phyloP scores from a whole-genome alignment of 2,329 filamentous ascomycete species.

The Aspergillus transmontanensis region DNA sequence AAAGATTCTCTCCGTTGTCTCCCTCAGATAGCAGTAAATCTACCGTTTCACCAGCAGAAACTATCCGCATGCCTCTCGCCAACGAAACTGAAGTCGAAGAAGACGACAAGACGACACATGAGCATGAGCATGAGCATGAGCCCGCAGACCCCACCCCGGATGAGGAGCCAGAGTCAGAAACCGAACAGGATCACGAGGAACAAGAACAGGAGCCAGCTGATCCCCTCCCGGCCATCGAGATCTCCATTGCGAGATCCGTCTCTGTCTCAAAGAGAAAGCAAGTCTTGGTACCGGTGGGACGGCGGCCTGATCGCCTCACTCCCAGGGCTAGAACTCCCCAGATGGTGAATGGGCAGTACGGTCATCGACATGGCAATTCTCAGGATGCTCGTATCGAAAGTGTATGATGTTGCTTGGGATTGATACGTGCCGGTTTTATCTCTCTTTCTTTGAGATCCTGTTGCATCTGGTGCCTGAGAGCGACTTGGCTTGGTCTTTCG shows the following conservation, averaged over 20 bases:
- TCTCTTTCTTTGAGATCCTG: background rate
- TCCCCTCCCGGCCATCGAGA: constrained; percentile 29
- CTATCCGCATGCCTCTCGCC: constrained; percentile 20
- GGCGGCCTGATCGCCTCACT: constrained; percentile 26
- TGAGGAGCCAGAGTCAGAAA: background rate
- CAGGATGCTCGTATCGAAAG: constrained; percentile 37
- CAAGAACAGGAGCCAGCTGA: constrained; percentile 9
- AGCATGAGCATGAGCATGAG: constrained; percentile 2
- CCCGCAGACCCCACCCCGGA: constrained; percentile 5
- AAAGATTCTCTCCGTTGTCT: constrained; percentile 20
- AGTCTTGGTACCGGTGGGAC: constrained; percentile 39
- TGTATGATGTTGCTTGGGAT: constrained; percentile 12
- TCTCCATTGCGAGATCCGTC: constrained; percentile 43
- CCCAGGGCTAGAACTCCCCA: constrained; percentile 29
- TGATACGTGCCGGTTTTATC: background rate
- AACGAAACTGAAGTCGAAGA: constrained; percentile 16
- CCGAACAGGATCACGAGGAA: background rate
- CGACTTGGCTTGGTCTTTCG: background rate
- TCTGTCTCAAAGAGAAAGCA: constrained; percentile 40
- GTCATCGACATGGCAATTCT: constrained; percentile 35
- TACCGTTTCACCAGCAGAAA: constrained; percentile 17
- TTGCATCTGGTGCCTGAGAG: background rate
- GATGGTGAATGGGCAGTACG: constrained; percentile 30
- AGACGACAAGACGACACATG: constrained; percentile 12
- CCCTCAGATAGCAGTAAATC: constrained; percentile 15